Evolutionary conservation across 139 green algal genomes (phyloP).

Genomic region (Mychonastes homosphaera): DNA sequence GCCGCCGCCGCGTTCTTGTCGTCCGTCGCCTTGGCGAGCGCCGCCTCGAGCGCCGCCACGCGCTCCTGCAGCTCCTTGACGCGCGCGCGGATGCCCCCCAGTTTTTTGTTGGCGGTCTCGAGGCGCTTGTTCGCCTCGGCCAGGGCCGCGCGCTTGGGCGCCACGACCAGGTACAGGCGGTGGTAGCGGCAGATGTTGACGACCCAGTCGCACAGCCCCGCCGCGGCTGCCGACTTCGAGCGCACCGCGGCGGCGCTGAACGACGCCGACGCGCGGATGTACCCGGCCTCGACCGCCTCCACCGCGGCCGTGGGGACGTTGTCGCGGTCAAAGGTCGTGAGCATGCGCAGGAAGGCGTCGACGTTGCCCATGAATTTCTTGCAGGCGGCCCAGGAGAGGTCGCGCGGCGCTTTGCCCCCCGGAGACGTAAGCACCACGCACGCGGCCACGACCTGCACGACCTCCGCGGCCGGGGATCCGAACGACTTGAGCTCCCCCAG

Average conservation of each 20-base stretch:
- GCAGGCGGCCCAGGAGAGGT: constrained; percentile 68
- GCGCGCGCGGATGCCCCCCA: constrained; percentile 59
- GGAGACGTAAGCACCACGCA: constrained; percentile 76
- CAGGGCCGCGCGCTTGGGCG: constrained; percentile 71
- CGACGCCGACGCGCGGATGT: constrained; percentile 53
- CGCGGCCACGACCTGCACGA: constrained; percentile 61
- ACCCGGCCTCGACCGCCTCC: constrained; percentile 48
- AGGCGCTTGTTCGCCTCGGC: constrained; percentile 77
- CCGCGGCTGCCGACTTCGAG: constrained; percentile 75
- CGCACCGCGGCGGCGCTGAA: constrained; percentile 75
- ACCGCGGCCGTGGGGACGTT: constrained; percentile 62
- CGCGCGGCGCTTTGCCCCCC: constrained; percentile 75
- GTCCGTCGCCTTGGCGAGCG: constrained; percentile 73
- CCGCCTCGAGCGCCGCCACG: constrained; percentile 65
- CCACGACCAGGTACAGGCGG: constrained; percentile 88
- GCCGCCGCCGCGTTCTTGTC: constrained; percentile 81
- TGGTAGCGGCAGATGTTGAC: constrained; percentile 93
- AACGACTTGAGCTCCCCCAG: constrained; percentile 88
- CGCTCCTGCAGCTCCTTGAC: constrained; percentile 76
- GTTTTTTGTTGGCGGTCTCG: constrained; percentile 74
- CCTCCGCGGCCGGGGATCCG: constrained; percentile 64
- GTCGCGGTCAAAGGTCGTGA: constrained; percentile 88
- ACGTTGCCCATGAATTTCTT: constrained; percentile 91
- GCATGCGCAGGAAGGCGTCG: constrained; percentile 73
- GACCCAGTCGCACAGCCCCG: constrained; percentile 80